These are phyloP conservation scores for Colletotrichum truncatum DNA, from an alignment of 2,329 filamentous ascomycete genomes.

Conservation along the genomic window DNA sequence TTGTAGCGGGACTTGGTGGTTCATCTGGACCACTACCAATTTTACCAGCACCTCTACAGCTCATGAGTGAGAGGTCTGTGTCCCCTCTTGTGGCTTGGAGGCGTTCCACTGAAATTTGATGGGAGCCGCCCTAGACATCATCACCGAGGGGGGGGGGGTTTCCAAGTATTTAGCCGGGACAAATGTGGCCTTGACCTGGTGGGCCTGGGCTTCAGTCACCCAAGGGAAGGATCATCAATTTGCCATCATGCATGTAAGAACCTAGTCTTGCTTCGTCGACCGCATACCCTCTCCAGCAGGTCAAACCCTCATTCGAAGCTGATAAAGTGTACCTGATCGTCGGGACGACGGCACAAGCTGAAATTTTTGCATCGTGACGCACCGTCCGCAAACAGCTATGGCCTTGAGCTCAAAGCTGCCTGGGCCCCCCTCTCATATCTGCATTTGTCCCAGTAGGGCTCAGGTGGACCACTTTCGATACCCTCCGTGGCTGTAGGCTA, in stretches of 20 bases:
- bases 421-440: background rate
- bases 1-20: background rate
- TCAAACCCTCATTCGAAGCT: background rate
- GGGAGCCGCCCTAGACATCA: no score
- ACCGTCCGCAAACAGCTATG: constrained; percentile 8
- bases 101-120: constrained; percentile 26
- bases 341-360: constrained; percentile 4
- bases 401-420: background rate
- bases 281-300: background rate
- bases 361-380: background rate
- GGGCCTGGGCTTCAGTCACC: background rate
- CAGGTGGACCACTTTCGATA: background rate
- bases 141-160: no score
- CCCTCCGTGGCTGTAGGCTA: background rate
- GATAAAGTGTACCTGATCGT: background rate
- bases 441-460: constrained; percentile 4
- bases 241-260: background rate
- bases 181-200: no score
- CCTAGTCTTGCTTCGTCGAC: no score
- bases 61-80: background rate
- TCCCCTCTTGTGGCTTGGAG: constrained; percentile 15
- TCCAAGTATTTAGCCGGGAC: no score
- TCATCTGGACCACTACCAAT: background rate
- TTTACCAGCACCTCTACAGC: background rate
- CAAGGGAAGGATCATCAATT: background rate